phyloP scores from a whole-genome alignment of 192 early-diverging fungal genomes.

The Entomortierella lignicola region DNA sequence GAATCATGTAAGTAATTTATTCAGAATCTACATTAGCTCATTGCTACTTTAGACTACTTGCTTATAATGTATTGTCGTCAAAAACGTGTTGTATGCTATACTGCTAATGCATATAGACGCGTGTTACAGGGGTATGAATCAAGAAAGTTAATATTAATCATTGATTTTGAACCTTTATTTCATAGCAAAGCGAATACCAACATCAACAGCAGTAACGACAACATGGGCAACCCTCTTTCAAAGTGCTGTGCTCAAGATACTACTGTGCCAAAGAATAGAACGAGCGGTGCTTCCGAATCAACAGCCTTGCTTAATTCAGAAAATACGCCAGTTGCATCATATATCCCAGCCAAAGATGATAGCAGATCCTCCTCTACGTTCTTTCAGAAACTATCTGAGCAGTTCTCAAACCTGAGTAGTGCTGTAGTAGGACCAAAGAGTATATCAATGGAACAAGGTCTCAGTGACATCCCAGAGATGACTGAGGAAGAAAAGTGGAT shows the following conservation, averaged over 20 bases:
- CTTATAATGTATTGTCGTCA: too few species aligned
- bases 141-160: background rate
- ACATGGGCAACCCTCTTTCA: constrained; percentile 49
- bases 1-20: background rate
- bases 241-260: constrained; percentile 39
- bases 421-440: background rate
- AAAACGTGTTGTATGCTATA: background rate
- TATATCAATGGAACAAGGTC: constrained; percentile 28
- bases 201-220: background rate
- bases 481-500: constrained; percentile 19
- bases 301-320: background rate
- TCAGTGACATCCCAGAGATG: constrained; percentile 15
- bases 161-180: background rate
- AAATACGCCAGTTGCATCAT: background rate
- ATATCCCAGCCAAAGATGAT: background rate
- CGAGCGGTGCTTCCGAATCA: background rate
- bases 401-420: background rate
- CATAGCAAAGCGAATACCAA: background rate
- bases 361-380: background rate
- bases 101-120: too few species aligned
- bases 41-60: too few species aligned
- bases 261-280: constrained; percentile 5
- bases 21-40: background rate
- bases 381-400: constrained; percentile 12
- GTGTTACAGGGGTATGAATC: too few species aligned